A percentile compares a stretch with the other conserved stretches of the same genome.
phyloP scores from a whole-genome alignment of 495 filamentous ascomycete genomes.

The Aspergillus hancockii region DNA sequence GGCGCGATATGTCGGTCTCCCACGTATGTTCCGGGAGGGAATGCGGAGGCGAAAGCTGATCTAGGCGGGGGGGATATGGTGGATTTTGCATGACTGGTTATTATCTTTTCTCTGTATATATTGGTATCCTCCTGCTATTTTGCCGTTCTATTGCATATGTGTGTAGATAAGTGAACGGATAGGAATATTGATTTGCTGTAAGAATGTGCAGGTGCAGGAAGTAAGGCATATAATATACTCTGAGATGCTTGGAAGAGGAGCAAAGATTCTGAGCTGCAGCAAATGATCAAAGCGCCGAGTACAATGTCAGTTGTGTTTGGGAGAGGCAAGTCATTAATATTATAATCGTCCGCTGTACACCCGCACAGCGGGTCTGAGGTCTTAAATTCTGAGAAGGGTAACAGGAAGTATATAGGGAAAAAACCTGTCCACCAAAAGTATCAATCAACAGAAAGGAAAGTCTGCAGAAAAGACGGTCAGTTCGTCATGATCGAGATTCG shows the following conservation, averaged over 20 bases:
- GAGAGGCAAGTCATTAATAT: neutral
- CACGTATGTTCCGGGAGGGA: conserved; percentile 14
- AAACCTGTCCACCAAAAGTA: neutral
- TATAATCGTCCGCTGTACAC: neutral
- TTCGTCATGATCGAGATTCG: neutral
- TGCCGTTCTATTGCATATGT: neutral
- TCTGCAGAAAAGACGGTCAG: conserved; percentile 5
- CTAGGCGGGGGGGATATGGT: conserved; percentile 1
- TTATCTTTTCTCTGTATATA: neutral
- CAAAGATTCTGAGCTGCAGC: neutral
- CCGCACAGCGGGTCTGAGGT: neutral
- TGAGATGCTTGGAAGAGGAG: neutral
- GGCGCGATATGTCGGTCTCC: conserved; percentile 1
- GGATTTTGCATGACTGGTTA: neutral
- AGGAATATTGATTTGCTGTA: neutral
- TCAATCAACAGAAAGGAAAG: neutral
- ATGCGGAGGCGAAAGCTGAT: conserved; percentile 16
- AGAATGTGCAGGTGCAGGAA: neutral
- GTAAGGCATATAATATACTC: neutral
- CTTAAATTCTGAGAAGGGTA: neutral
- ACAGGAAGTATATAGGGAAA: neutral
- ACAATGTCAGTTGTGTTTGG: neutral
- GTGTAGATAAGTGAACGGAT: neutral
- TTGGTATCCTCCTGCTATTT: neutral
- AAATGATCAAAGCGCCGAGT: neutral